A percentile compares a stretch with the other conserved stretches of the same genome.
Conservation (phyloP, 2,329 filamentous ascomycete genomes). For the Massarina eburnea region DNA sequence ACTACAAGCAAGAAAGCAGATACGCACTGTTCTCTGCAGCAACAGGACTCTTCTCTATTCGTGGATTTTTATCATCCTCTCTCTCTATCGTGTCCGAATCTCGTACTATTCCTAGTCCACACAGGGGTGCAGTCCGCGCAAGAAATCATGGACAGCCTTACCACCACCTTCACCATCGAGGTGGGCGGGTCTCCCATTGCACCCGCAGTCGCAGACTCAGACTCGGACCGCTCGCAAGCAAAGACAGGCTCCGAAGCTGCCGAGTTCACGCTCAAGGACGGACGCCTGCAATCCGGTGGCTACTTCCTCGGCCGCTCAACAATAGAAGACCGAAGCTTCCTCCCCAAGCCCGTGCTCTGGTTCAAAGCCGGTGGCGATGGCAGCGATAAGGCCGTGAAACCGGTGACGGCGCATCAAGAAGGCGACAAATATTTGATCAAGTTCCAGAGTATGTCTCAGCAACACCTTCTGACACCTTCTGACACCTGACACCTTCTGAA, state of each 20-base stretch:
- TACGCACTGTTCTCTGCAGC: not conserved
- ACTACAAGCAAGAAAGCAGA: not conserved
- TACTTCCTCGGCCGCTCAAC: slow-evolving; percentile 22
- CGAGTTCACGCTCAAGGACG: slow-evolving; percentile 25
- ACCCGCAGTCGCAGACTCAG: slow-evolving; percentile 6
- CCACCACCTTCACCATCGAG: slow-evolving; percentile 25
- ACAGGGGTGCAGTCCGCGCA: not conserved
- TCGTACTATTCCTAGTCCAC: not conserved
- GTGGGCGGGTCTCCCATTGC: slow-evolving; percentile 25
- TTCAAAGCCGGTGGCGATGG: slow-evolving; percentile 17
- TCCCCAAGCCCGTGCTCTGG: slow-evolving; percentile 28
- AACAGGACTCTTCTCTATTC: not conserved
- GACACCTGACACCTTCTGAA: not conserved
- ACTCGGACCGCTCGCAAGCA: slow-evolving; percentile 17
- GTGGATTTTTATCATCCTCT: not conserved
- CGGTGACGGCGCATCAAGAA: slow-evolving; percentile 19
- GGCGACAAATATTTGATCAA: slow-evolving; percentile 18
- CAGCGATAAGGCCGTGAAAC: slow-evolving; percentile 2
- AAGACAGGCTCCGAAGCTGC: slow-evolving; percentile 21
- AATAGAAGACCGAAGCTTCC: slow-evolving; percentile 25
- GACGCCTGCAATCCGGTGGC: slow-evolving; percentile 18
- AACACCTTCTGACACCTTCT: not conserved
- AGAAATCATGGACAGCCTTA: slow-evolving; percentile 23
- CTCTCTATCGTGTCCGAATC: not conserved
- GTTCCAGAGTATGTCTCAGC: slow-evolving; percentile 21